Percentiles rank a stretch among this genome's conserved stretches.
Evolutionary conservation across 2,329 filamentous ascomycete genomes (phyloP).

Genomic region (Colletotrichum theobromicola): DNA sequence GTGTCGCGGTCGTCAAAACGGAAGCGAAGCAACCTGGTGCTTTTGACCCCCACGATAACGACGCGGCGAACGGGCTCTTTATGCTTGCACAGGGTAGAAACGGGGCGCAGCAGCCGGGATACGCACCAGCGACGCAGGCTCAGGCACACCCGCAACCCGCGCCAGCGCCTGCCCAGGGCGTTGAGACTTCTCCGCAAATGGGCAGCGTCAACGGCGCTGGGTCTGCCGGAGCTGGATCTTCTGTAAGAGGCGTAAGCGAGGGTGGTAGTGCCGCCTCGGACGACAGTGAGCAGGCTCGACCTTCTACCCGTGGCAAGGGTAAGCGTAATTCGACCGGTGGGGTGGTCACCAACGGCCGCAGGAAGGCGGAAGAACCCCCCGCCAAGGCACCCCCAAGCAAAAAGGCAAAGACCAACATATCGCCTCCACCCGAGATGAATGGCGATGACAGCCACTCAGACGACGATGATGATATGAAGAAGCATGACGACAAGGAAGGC

Average conservation of each 20-base stretch:
- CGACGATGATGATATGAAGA: constrained; percentile 57
- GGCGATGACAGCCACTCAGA: constrained; percentile 34
- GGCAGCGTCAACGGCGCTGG: constrained; percentile 50
- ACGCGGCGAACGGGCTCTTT: constrained; percentile 92
- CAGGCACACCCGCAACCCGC: constrained; percentile 56
- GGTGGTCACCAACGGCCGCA: constrained; percentile 65
- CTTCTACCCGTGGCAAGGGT: constrained; percentile 68
- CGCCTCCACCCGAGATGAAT: constrained; percentile 31
- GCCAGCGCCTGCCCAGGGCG: constrained; percentile 35
- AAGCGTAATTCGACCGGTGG: constrained; percentile 65
- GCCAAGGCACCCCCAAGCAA: constrained; percentile 71
- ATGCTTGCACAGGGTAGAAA: constrained; percentile 82
- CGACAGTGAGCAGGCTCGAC: constrained; percentile 71
- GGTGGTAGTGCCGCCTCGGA: constrained; percentile 75
- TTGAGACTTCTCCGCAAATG: constrained; percentile 57
- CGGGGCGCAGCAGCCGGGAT: constrained; percentile 58
- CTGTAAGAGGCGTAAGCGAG: constrained; percentile 67
- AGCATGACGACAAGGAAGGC: constrained; percentile 53
- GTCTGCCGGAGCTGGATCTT: constrained; percentile 39
- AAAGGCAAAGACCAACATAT: constrained; percentile 69
- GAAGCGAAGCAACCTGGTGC: constrained; percentile 64
- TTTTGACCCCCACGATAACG: constrained; percentile 90
- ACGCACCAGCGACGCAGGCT: constrained; percentile 50
- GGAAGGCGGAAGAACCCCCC: constrained; percentile 75
- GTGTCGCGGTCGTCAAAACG: constrained; percentile 44